A percentile compares a stretch with the other conserved stretches of the same genome.
Conservation (phyloP, 2,329 filamentous ascomycete genomes). For the Coniochaeta sp. region DNA sequence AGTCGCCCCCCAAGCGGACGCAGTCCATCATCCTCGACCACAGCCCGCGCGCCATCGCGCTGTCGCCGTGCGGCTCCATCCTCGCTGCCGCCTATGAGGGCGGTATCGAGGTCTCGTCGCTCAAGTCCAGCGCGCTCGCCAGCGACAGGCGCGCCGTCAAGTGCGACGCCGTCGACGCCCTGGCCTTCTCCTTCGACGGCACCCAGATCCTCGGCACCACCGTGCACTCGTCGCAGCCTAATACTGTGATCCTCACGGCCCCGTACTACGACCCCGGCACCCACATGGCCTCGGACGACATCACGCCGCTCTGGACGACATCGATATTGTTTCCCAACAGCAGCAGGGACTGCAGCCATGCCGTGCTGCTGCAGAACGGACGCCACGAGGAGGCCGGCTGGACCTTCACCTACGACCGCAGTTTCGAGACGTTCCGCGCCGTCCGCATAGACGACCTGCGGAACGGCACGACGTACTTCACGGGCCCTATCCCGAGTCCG, state of each 20-base stretch:
- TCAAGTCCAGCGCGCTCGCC: slow-evolving; percentile 54
- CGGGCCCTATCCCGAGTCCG: slow-evolving; percentile 54
- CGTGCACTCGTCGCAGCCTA: slow-evolving; percentile 53
- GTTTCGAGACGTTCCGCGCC: slow-evolving; percentile 70
- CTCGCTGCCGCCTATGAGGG: slow-evolving; percentile 79
- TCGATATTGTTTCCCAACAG: slow-evolving; percentile 79
- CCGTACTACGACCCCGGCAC: slow-evolving; percentile 71
- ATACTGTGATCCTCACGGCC: slow-evolving; percentile 69
- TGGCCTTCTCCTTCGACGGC: slow-evolving; percentile 71
- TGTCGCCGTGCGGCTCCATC: slow-evolving; percentile 76
- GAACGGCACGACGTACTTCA: slow-evolving; percentile 74
- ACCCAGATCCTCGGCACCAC: slow-evolving; percentile 74
- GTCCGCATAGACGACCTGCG: slow-evolving; percentile 68
- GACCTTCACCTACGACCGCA: slow-evolving; percentile 72
- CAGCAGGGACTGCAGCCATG: slow-evolving; percentile 72
- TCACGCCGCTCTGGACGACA: slow-evolving; percentile 75
- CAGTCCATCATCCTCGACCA: slow-evolving; percentile 73
- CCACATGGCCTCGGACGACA: slow-evolving; percentile 56
- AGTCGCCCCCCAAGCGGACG: slow-evolving; percentile 59
- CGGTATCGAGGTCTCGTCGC: slow-evolving; percentile 79
- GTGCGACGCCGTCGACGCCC: slow-evolving; percentile 65
- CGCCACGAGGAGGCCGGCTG: slow-evolving; percentile 60
- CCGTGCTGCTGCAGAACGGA: slow-evolving; percentile 58
- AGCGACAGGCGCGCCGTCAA: slow-evolving; percentile 71
- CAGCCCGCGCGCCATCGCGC: slow-evolving; percentile 66